Conservation (phyloP, 2,329 filamentous ascomycete species). For the Endoconidiophora laricicola region DNA sequence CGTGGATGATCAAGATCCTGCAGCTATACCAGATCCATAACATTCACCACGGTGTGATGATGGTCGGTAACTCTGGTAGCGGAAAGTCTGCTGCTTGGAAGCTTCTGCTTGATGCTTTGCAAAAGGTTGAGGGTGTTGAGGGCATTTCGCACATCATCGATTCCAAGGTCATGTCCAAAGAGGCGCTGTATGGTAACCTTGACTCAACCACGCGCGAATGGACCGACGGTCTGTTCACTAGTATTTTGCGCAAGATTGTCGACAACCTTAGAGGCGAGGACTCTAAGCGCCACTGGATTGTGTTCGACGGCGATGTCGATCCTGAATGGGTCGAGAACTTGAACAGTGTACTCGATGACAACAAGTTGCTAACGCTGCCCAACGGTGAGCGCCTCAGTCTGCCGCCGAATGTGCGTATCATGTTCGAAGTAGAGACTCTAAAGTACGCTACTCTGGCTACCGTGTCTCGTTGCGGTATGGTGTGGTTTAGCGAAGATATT, state of each 20-base stretch:
- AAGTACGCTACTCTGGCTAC: constrained; percentile 96
- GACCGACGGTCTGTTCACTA: constrained; percentile 97
- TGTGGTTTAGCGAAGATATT: constrained; percentile 98
- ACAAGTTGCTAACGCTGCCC: constrained; percentile 89
- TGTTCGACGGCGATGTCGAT: constrained; percentile 97
- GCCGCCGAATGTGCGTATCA: constrained; percentile 88
- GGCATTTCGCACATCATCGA: constrained; percentile 96
- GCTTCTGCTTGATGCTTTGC: constrained; percentile 75
- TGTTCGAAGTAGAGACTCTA: constrained; percentile 98
- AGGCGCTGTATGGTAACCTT: constrained; percentile 85
- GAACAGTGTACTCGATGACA: constrained; percentile 98
- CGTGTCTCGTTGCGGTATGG: constrained; percentile 99
- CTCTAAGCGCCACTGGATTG: constrained; percentile 94
- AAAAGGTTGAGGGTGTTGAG: constrained; percentile 79
- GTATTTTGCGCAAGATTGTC: constrained; percentile 93
- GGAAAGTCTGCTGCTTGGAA: constrained; percentile 96
- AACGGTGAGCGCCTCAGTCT: constrained; percentile 96
- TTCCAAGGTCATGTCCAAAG: constrained; percentile 99
- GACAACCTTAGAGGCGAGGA: constrained; percentile 97
- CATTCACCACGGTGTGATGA: constrained; percentile 99
- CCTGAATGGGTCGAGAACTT: constrained; percentile 99
- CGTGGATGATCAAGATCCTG: constrained; percentile 93
- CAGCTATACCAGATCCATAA: constrained; percentile 97
- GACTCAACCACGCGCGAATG: constrained; percentile 96
- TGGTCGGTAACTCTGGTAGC: constrained; percentile 95